A percentile compares a stretch with the other conserved stretches of the same genome.
These are phyloP conservation scores for Penicillium samsonianum DNA, from an alignment of 495 filamentous ascomycete genomes.

Conservation along the genomic window DNA sequence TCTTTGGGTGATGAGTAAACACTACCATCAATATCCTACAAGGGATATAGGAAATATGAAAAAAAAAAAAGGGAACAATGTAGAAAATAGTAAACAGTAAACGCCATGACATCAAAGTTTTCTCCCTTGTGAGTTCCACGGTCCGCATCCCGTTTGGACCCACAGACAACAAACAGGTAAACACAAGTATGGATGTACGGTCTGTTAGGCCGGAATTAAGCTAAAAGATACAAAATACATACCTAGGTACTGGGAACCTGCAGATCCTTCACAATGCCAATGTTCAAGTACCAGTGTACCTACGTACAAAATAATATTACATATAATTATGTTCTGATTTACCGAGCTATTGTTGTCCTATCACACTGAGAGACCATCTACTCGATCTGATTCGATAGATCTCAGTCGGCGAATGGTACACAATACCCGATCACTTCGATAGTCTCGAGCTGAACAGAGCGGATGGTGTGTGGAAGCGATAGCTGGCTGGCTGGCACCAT, in stretches of 20 bases:
- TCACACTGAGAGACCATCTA: conserved; percentile 1
- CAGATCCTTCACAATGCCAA: conserved; percentile 13
- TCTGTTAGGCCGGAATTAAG: background rate
- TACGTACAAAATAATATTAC: background rate
- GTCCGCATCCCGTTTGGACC: conserved; percentile 5
- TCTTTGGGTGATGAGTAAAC: background rate
- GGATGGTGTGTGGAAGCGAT: background rate
- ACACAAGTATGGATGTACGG: background rate
- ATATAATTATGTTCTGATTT: background rate
- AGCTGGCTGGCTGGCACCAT: background rate
- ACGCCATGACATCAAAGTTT: conserved; percentile 10
- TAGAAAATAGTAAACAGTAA: background rate
- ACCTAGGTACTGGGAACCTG: background rate
- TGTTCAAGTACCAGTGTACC: conserved; percentile 1
- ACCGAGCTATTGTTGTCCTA: background rate
- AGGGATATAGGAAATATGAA: background rate
- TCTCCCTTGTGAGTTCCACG: conserved; percentile 7
- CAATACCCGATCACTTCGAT: background rate
- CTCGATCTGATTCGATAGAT: conserved; percentile 4
- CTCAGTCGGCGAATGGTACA: background rate
- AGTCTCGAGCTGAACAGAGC: conserved; percentile 1
- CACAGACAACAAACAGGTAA: background rate
- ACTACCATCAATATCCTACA: background rate
- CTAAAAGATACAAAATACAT: conserved; percentile 9
- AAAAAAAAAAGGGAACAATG: too few species aligned